Evolutionary conservation across 768 basidiomycete genomes (phyloP).

Genomic region (Naganishia kalamii): DNA sequence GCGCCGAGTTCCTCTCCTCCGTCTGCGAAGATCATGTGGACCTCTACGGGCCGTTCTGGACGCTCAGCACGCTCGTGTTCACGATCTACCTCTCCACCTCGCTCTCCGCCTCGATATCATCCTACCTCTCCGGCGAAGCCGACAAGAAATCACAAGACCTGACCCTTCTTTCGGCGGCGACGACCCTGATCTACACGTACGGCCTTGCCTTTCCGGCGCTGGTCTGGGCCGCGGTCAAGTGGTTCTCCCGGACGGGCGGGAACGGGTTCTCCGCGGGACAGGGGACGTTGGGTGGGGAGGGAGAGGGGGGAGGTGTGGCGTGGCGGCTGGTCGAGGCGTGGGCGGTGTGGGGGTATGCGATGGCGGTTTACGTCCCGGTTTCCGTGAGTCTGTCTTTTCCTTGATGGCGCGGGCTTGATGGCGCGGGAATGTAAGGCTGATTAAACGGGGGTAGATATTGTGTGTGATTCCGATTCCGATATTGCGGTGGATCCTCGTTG

Average conservation of each 20-base stretch:
- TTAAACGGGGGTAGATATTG: conserved; percentile 49
- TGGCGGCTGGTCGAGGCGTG: conserved; percentile 73
- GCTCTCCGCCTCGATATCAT: conserved; percentile 75
- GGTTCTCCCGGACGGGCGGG: conserved; percentile 48
- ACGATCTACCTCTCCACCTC: conserved; percentile 88
- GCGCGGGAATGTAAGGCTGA: neutral
- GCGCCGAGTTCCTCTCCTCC: conserved; percentile 38
- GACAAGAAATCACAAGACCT: conserved; percentile 63
- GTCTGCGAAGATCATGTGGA: conserved; percentile 45
- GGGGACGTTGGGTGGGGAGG: conserved; percentile 43
- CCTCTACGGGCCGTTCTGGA: conserved; percentile 75
- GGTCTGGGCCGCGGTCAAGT: conserved; percentile 78
- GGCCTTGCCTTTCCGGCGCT: conserved; percentile 72
- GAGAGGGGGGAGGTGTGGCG: conserved; percentile 63
- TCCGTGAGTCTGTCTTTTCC: conserved; percentile 25
- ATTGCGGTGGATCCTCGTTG: conserved; percentile 73
- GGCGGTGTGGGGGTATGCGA: conserved; percentile 50
- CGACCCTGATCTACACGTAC: conserved; percentile 72
- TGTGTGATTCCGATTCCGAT: conserved; percentile 79
- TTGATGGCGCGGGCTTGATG: neutral
- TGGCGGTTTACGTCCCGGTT: conserved; percentile 44
- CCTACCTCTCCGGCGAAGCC: conserved; percentile 61
- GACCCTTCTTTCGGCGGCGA: conserved; percentile 71
- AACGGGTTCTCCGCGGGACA: neutral
- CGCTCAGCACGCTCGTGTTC: conserved; percentile 88